Evolutionary conservation across 495 filamentous ascomycete species (phyloP).

Genomic region (Eremomyces bilateralis): DNA sequence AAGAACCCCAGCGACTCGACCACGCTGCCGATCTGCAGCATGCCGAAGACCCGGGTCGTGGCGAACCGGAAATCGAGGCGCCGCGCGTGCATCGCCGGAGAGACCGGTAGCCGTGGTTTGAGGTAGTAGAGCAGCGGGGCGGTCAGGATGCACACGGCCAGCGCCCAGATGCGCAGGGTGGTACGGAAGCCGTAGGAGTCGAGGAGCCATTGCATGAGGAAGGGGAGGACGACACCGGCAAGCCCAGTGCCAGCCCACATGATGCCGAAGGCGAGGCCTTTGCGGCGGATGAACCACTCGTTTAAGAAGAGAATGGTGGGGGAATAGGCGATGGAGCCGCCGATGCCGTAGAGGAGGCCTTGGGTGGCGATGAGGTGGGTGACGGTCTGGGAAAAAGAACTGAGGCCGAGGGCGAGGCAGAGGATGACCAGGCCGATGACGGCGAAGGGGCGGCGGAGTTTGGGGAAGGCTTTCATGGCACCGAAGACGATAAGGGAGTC

Average conservation of each 20-base stretch:
- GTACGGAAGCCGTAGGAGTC: conserved; percentile 26
- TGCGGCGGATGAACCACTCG: conserved; percentile 32
- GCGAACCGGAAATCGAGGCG: not conserved
- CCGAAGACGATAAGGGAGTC: conserved; percentile 19
- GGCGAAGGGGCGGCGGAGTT: conserved; percentile 11
- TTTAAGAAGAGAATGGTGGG: conserved; percentile 29
- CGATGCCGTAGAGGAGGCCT: conserved; percentile 29
- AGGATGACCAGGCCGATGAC: conserved; percentile 21
- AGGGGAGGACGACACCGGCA: conserved; percentile 24
- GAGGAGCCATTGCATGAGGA: conserved; percentile 28
- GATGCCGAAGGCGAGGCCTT: conserved; percentile 34
- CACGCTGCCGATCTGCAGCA: not conserved
- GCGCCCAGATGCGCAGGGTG: conserved; percentile 26
- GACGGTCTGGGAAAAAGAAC: conserved; percentile 10
- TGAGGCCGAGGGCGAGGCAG: conserved; percentile 17
- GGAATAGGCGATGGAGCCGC: conserved; percentile 25
- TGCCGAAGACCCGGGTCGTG: not conserved
- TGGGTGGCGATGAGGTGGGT: conserved; percentile 29
- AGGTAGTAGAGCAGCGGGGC: not conserved
- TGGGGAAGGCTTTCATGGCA: conserved; percentile 13
- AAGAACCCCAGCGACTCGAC: conserved; percentile 1
- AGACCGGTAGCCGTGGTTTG: not conserved
- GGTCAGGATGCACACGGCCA: conserved; percentile 3
- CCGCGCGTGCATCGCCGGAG: not conserved
- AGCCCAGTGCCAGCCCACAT: conserved; percentile 29